Evolutionary conservation across 345 rosid species (phyloP), one percentile per base, ranked within the genome.

Genomic region (Angophora floribunda): DNA sequence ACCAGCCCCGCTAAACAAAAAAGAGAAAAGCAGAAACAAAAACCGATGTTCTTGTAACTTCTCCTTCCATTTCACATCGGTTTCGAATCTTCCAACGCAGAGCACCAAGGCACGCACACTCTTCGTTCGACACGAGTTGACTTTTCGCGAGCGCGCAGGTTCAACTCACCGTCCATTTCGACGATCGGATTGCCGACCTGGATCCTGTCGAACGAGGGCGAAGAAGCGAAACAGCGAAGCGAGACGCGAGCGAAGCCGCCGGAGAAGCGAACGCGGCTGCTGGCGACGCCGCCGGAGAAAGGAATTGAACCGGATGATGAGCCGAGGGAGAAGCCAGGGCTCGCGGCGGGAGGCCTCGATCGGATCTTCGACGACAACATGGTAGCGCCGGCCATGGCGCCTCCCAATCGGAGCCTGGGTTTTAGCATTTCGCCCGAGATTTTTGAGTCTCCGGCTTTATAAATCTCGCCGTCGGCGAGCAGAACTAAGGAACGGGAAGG

Each of bases 111-210:
- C 15, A 5, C 49, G 82, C 28, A 11, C 8, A 22, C 82, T 17
- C 82, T 44, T 36, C 41, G 36, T 13, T n/a, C 75, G 49, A 75
- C 49, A 41, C 7, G 49, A 75, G 13, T 75, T 75, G 84, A 75
- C 84, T 75, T 75, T 75, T 41, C 84, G 84, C 49, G 6, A 75
- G 49, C 49, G 82, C 82, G 50, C 32, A 14, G 47, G 86, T 30
- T 26, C 19, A 21, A 32, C 85, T 88, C 85, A 92, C 93, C 94
- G 88, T 92, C 94, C 94, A 91, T 91, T 88, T 92, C 94, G 67
- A 91, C 93, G 86, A 91, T 90, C 30, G 94, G 94, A 61, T 91
- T 92, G 36, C 88, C 90, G 36, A 92, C 92, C 65, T 88, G 87
- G 86, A 92, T 90, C 49, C 92, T 90, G 67, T 92, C 94, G 59